phyloP scores from a whole-genome alignment of 345 rosid genomes.

The Citrus maxima region DNA sequence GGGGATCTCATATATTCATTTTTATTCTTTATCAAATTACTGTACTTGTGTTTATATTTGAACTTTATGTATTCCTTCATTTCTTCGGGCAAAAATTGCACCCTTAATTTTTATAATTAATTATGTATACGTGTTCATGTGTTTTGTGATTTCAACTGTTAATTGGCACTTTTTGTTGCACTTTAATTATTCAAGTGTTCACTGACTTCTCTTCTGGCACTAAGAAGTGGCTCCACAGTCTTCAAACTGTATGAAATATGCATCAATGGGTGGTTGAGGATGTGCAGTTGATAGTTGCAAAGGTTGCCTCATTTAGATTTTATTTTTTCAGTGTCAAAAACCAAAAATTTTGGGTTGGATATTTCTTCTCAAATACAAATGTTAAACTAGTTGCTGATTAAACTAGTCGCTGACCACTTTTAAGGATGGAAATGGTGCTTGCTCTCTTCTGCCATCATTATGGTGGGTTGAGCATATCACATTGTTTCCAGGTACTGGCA shows the following conservation, averaged over 20 bases:
- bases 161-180: not conserved
- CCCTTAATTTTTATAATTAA: not conserved
- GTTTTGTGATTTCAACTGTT: not conserved
- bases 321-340: not conserved
- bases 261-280: not conserved
- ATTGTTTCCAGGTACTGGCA: not conserved
- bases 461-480: not conserved
- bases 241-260: not conserved
- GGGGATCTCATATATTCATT: constrained; percentile 11
- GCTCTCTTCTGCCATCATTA: too few species aligned
- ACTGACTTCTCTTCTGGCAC: not conserved
- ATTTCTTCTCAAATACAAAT: not conserved
- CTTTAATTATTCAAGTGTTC: not conserved
- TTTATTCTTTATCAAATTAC: constrained; percentile 7
- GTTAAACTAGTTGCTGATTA: not conserved
- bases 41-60: not conserved
- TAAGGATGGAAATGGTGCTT: not conserved
- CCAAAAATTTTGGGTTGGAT: not conserved
- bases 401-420: not conserved
- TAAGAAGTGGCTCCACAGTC: not conserved
- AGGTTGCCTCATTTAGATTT: not conserved
- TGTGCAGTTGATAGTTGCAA: not conserved
- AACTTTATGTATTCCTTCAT: not conserved
- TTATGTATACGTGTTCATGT: not conserved
- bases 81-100: not conserved